These are phyloP conservation scores for Ampelocalamus luodianensis DNA, from an alignment of 176 grass and related monocot genomes.

Conservation along the genomic window DNA sequence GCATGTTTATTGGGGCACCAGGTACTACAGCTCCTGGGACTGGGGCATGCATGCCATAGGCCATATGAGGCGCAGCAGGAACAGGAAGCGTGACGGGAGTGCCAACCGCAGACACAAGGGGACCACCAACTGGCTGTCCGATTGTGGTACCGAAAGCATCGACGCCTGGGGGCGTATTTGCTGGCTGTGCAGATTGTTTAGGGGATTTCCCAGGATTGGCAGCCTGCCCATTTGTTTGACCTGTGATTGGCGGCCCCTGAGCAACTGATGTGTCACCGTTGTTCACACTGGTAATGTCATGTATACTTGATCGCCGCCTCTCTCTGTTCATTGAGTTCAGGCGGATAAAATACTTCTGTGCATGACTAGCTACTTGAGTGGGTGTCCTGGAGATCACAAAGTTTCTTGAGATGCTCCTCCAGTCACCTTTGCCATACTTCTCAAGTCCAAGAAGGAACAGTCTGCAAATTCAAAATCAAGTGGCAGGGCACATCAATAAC, in stretches of 20 bases:
- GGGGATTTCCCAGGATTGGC: conserved; percentile 58
- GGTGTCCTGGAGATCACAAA: conserved; percentile 97
- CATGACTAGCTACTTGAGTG: conserved; percentile 93
- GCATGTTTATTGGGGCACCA: conserved; percentile 64
- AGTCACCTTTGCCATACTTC: conserved; percentile 96
- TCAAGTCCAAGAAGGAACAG: conserved; percentile 96
- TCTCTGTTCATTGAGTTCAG: conserved; percentile 93
- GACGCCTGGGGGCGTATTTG: conserved; percentile 47
- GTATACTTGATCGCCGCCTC: conserved; percentile 86
- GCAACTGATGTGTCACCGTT: conserved; percentile 57
- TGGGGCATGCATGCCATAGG: conserved; percentile 59
- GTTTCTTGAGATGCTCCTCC: conserved; percentile 96
- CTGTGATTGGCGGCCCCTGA: conserved; percentile 70
- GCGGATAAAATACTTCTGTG: conserved; percentile 95
- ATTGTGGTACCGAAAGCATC: conserved; percentile 78
- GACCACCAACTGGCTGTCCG: conserved; percentile 79
- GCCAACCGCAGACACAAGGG: conserved; percentile 75
- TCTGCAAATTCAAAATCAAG: conserved; percentile 54
- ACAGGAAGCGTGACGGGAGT: conserved; percentile 80
- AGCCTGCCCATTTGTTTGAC: conserved; percentile 58
- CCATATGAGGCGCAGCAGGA: conserved; percentile 66
- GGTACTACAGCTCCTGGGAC: conserved; percentile 63
- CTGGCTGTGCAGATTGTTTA: conserved; percentile 59
- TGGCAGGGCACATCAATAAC: conserved; percentile 8
- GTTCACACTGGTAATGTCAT: conserved; percentile 86